Conservation (phyloP, 148 eudicot species). For the Fagopyrum homotropicum region DNA sequence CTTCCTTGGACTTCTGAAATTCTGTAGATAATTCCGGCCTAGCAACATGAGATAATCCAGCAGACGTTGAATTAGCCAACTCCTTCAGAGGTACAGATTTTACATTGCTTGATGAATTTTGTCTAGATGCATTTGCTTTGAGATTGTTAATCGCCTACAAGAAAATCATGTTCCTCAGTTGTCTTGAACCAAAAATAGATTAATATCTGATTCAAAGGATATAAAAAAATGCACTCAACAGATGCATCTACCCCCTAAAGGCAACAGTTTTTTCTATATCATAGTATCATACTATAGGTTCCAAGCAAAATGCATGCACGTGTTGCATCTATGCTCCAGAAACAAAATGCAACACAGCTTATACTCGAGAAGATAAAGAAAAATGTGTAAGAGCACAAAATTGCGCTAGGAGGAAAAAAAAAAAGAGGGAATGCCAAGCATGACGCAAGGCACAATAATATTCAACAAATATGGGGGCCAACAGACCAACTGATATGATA, state of each 20-base stretch:
- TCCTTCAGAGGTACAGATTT: slow-evolving; percentile 40
- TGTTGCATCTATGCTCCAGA: background rate
- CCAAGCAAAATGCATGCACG: background rate
- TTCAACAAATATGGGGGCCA: background rate
- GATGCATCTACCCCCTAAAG: background rate
- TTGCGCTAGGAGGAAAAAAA: background rate
- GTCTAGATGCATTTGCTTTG: slow-evolving; percentile 67
- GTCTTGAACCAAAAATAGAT: background rate
- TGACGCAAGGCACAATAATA: background rate
- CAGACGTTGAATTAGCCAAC: slow-evolving; percentile 29
- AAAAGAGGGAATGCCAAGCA: background rate
- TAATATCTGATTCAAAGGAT: background rate
- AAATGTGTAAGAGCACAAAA: background rate
- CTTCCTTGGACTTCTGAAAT: slow-evolving; percentile 32
- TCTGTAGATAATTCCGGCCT: slow-evolving; percentile 29
- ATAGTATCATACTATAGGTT: background rate
- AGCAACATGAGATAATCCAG: slow-evolving; percentile 21
- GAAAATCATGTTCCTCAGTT: background rate
- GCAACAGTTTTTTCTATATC: background rate
- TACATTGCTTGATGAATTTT: slow-evolving; percentile 29
- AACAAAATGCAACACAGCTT: background rate
- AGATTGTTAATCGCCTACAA: slow-evolving; percentile 62
- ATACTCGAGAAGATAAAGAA: background rate
- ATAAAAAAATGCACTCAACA: background rate
- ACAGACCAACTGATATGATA: background rate